Conservation (phyloP, 106 monocot genomes). For the Phalaenopsis aphrodite region DNA sequence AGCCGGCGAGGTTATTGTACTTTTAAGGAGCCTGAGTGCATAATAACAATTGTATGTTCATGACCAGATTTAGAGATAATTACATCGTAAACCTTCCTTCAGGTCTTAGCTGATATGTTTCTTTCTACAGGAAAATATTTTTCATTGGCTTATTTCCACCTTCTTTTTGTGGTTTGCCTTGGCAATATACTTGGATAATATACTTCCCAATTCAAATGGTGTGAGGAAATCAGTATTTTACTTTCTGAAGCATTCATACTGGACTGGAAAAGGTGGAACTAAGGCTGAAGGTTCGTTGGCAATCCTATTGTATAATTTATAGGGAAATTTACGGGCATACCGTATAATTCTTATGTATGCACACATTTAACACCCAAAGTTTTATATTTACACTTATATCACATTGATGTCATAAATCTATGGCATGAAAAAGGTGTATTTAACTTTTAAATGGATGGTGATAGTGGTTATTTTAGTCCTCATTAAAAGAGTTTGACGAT, state of each 20-base stretch:
- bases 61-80: not conserved
- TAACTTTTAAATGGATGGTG: too few relatives aligned
- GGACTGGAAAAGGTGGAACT: constrained; percentile 76
- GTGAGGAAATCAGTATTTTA: constrained; percentile 78
- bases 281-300: constrained; percentile 49
- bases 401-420: too few relatives aligned
- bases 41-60: constrained; percentile 74
- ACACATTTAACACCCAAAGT: too few relatives aligned
- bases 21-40: constrained; percentile 31
- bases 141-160: constrained; percentile 68
- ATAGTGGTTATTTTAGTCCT: too few relatives aligned
- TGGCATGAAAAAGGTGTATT: too few relatives aligned
- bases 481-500: too few relatives aligned
- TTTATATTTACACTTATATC: too few relatives aligned
- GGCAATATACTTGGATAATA: constrained; percentile 89
- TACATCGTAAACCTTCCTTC: not conserved
- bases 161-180: constrained; percentile 79
- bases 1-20: constrained; percentile 43
- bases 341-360: too few relatives aligned
- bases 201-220: constrained; percentile 69
- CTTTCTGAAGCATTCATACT: constrained; percentile 72
- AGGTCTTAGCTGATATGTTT: not conserved
- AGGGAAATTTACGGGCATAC: too few relatives aligned
- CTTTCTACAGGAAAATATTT: constrained; percentile 57
- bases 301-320: not conserved